A percentile compares a stretch with the other conserved stretches of the same genome.
phyloP scores from a whole-genome alignment of 768 basidiomycete genomes.

The Suillus luteus region DNA sequence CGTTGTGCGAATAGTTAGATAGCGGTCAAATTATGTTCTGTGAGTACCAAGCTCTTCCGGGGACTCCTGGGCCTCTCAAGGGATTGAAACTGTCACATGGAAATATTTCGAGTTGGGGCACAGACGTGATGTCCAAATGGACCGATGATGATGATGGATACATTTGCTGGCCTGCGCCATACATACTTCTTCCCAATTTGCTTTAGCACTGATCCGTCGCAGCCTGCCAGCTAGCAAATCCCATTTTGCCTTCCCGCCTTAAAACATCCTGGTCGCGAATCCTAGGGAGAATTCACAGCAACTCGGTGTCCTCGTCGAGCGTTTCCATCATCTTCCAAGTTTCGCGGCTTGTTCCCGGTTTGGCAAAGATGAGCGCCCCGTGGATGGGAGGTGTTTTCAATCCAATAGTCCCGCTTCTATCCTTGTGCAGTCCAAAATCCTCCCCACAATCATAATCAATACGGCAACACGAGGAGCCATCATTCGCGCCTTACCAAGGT shows the following conservation, averaged over 20 bases:
- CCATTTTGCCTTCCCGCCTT: background rate
- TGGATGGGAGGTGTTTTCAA: slow-evolving; percentile 69
- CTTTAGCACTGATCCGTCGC: slow-evolving; percentile 15
- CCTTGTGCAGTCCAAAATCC: slow-evolving; percentile 48
- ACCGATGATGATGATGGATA: slow-evolving; percentile 33
- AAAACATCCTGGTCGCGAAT: slow-evolving; percentile 10
- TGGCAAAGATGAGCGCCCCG: slow-evolving; percentile 64
- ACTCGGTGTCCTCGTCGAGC: slow-evolving; percentile 26
- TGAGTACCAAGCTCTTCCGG: slow-evolving; percentile 27
- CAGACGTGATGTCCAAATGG: slow-evolving; percentile 31
- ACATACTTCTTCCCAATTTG: slow-evolving; percentile 21
- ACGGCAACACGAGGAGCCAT: slow-evolving; percentile 47
- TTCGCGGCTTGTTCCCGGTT: slow-evolving; percentile 31
- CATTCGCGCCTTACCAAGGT: slow-evolving; percentile 59
- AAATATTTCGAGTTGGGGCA: background rate
- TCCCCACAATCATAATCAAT: background rate
- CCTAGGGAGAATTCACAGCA: slow-evolving; percentile 31
- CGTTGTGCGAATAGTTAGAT: background rate
- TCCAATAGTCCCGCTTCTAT: slow-evolving; percentile 40
- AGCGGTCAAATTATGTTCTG: background rate
- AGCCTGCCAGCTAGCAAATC: background rate
- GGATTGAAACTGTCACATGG: slow-evolving; percentile 19
- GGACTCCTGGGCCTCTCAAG: slow-evolving; percentile 22
- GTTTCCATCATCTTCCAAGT: slow-evolving; percentile 28
- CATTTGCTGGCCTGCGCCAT: slow-evolving; percentile 31